Evolutionary conservation across 495 filamentous ascomycete genomes (phyloP), one percentile per base, ranked within the genome.

Genomic region (Aspergillus incahuasiensis): DNA sequence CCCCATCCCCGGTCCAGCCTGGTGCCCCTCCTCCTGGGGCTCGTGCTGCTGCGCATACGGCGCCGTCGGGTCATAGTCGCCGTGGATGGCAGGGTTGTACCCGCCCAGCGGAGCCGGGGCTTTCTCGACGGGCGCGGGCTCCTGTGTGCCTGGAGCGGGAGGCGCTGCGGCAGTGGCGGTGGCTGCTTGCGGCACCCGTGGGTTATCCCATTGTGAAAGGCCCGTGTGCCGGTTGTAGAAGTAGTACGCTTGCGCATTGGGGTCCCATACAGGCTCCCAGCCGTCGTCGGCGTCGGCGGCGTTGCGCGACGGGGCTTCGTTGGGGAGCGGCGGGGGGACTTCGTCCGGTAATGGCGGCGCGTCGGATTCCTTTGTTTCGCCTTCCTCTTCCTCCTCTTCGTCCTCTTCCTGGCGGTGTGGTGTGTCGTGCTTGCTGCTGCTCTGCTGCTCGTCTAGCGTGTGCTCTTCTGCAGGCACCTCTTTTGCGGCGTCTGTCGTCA

Each of bases 71-170:
- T 98, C 92, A 74, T 97, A 98, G 71, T 88, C 86, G 56, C 94
- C 94, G 67, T 98, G 94, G 45, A 98, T 92, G 21, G 90, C 88
- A 2, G 94, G 94, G 63, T 97, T 94, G 75, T 98, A 98, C 55
- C 91, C 90, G 20, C 86, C 86, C 4, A 80, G 72, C 5, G 62
- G 61, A 16, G 74, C 61, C 4, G 68, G 53, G 20, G 48, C 39
- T 11, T 45, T 11, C 21, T 57, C 53, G 12, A 16, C 39, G 7
- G 19, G 18, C 6, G 19, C 39, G 8, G 19, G 18, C 19, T 49
- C 52, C 18, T 32, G 44, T 20, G 48, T 50, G 4, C 48, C 48
- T 34, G 34, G 25, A 12, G 45, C 45, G 5, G 25, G 19, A 25
- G 48, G 32, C 15, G 34, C 12, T n/a, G 22, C 38, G 0, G 24